These are phyloP conservation scores for Hypericum perforatum DNA, from an alignment of 345 rosid genomes.

Conservation along the genomic window DNA sequence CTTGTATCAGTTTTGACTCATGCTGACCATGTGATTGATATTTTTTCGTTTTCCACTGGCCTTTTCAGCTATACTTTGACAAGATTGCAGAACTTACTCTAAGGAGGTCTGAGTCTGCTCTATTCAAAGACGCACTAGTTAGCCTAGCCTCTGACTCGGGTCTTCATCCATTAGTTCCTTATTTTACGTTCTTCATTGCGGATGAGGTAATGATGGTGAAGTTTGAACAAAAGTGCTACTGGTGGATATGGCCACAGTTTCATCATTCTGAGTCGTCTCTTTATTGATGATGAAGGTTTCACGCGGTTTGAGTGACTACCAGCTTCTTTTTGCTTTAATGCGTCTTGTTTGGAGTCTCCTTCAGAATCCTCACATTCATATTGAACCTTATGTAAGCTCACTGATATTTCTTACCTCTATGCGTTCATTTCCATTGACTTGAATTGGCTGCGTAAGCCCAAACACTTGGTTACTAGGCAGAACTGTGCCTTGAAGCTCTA, in stretches of 20 bases:
- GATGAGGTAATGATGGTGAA: conserved; percentile 61
- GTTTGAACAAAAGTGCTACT: background rate
- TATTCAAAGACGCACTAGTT: conserved; percentile 81
- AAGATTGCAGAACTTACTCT: conserved; percentile 82
- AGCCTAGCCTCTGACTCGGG: conserved; percentile 96
- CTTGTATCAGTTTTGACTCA: too few species aligned
- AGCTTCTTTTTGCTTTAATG: conserved; percentile 86
- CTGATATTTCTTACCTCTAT: background rate
- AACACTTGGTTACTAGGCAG: too few species aligned
- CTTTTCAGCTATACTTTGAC: conserved; percentile 81
- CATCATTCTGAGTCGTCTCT: conserved; percentile 13
- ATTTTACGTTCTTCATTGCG: conserved; percentile 80
- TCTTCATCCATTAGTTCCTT: conserved; percentile 94
- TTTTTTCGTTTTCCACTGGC: background rate
- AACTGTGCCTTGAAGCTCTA: too few species aligned
- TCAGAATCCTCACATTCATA: conserved; percentile 75
- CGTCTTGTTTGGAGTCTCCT: conserved; percentile 80
- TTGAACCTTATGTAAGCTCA: conserved; percentile 89
- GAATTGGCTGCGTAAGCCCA: background rate
- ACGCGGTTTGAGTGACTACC: conserved; percentile 69
- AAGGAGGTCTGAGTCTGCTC: conserved; percentile 60
- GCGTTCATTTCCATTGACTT: background rate
- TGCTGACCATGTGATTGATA: too few species aligned
- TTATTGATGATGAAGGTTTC: conserved; percentile 52
- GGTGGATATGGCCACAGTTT: conserved; percentile 4